Evolutionary conservation across 1,139 yeast species (phyloP).

Genomic region (Protomyces macrosporus): DNA sequence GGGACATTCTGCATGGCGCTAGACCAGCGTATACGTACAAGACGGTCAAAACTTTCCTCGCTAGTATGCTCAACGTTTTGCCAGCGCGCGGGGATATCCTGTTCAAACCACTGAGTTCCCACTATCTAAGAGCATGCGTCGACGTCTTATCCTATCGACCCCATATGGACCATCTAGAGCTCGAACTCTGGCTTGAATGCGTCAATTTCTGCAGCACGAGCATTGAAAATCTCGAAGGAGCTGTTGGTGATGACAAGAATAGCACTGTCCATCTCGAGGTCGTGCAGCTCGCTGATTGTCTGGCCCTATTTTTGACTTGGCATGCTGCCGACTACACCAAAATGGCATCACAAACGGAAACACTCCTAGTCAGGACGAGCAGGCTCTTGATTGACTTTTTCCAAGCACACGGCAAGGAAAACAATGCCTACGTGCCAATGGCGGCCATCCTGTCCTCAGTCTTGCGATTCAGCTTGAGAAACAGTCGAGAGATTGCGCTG

Average conservation of each 20-base stretch:
- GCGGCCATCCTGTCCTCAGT: not conserved
- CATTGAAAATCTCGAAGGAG: not conserved
- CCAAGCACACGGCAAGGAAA: not conserved
- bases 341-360: not conserved
- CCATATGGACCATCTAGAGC: not conserved
- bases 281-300: not conserved
- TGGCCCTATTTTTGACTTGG: not conserved
- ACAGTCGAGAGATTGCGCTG: not conserved
- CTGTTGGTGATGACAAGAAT: not conserved
- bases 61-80: not conserved
- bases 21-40: not conserved
- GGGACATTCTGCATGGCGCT: not conserved
- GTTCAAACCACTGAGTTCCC: not conserved
- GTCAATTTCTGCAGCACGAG: not conserved
- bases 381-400: not conserved
- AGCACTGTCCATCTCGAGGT: not conserved
- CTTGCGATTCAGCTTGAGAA: not conserved
- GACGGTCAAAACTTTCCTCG: not conserved
- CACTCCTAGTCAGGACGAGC: not conserved
- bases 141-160: not conserved
- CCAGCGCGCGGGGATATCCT: not conserved
- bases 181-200: not conserved
- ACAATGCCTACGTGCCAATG: not conserved
- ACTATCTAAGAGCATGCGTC: not conserved
- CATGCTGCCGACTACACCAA: not conserved